A percentile compares a stretch with the other conserved stretches of the same genome.
These are phyloP conservation scores for Inosperma sp. DNA, from an alignment of 768 basidiomycete genomes.

Conservation along the genomic window DNA sequence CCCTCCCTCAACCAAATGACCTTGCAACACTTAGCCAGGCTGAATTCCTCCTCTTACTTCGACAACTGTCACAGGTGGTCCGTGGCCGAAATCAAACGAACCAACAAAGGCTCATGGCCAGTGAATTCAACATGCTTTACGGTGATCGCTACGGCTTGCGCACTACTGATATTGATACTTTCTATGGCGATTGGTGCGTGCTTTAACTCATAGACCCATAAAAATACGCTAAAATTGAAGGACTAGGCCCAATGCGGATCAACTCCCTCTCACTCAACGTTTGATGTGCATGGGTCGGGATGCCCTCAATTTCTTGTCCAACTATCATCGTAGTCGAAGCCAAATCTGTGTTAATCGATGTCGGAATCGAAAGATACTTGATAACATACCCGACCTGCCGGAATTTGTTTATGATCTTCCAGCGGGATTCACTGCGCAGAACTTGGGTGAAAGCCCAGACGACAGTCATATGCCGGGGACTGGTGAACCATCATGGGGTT, in stretches of 20 bases:
- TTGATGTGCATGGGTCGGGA: not conserved
- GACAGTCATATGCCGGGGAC: too few relatives aligned
- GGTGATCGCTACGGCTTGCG: not conserved
- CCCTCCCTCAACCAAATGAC: not conserved
- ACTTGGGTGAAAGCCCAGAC: too few relatives aligned
- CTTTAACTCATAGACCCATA: not conserved
- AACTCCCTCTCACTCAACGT: not conserved
- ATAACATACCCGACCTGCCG: too few relatives aligned
- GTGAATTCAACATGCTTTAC: not conserved
- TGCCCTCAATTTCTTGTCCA: not conserved
- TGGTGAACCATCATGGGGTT: too few relatives aligned
- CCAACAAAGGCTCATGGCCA: slow-evolving; percentile 1
- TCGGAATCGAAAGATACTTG: too few relatives aligned
- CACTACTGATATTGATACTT: not conserved
- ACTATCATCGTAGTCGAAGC: not conserved
- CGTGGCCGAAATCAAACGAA: not conserved
- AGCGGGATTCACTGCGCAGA: too few relatives aligned
- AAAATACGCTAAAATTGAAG: not conserved
- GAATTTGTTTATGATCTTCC: too few relatives aligned
- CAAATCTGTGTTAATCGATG: not conserved
- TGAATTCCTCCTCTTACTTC: not conserved
- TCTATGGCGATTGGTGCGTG: not conserved
- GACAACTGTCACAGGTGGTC: not conserved
- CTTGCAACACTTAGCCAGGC: not conserved
- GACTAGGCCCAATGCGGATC: not conserved